Evolutionary conservation across 2,329 filamentous ascomycete genomes (phyloP).

Genomic region (Ceratocystis cacaofunesta): DNA sequence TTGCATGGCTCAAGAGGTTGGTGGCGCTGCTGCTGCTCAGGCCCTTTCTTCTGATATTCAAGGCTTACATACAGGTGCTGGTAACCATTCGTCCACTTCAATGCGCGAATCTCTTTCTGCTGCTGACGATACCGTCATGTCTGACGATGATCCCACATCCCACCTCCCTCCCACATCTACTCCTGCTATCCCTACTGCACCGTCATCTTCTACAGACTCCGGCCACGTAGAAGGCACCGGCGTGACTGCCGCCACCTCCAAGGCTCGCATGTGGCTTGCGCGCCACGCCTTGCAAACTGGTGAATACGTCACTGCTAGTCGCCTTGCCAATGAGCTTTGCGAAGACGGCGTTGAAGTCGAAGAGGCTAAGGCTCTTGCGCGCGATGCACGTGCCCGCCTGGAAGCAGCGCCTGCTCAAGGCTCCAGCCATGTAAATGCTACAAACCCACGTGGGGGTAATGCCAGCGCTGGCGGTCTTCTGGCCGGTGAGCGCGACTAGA

Average conservation of each 20-base stretch:
- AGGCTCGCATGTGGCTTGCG: slow-evolving; percentile 87
- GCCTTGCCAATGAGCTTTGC: slow-evolving; percentile 77
- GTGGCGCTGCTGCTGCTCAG: slow-evolving; percentile 35
- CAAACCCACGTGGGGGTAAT: background rate
- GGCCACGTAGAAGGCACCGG: slow-evolving; percentile 47
- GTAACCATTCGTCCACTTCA: background rate
- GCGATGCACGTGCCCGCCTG: slow-evolving; percentile 68
- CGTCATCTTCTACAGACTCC: slow-evolving; percentile 18
- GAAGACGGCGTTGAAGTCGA: slow-evolving; percentile 95
- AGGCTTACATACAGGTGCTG: slow-evolving; percentile 29
- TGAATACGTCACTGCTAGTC: slow-evolving; percentile 62
- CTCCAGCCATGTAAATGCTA: background rate
- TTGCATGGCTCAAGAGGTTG: slow-evolving; percentile 82
- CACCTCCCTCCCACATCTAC: background rate
- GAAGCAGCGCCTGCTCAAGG: slow-evolving; percentile 26
- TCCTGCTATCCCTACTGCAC: background rate
- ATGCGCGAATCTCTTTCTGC: slow-evolving; percentile 3
- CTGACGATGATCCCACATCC: slow-evolving; percentile 20
- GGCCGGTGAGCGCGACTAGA: slow-evolving; percentile 1
- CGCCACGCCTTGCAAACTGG: slow-evolving; percentile 60
- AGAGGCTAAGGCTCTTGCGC: slow-evolving; percentile 83
- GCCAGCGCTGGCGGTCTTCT: background rate
- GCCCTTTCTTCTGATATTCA: slow-evolving; percentile 31
- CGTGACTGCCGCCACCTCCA: slow-evolving; percentile 81
- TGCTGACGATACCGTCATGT: slow-evolving; percentile 17